These are phyloP conservation scores for Davidsoniella australis DNA, from an alignment of 2,329 filamentous ascomycete species.

Conservation along the genomic window DNA sequence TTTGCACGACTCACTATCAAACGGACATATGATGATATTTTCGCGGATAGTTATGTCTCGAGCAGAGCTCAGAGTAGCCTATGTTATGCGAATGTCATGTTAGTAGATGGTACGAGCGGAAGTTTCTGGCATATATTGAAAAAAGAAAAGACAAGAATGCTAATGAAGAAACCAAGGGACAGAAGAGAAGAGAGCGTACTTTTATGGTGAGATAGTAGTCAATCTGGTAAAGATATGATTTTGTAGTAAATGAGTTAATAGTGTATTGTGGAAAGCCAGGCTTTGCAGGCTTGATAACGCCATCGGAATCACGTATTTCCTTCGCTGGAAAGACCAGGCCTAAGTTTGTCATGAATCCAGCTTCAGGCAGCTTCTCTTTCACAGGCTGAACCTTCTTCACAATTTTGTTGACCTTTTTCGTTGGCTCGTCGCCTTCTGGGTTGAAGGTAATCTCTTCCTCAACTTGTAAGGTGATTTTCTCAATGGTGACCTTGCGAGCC, in stretches of 20 bases:
- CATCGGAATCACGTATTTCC: conserved; percentile 72
- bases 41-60: conserved; percentile 79
- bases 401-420: conserved; percentile 73
- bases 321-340: conserved; percentile 82
- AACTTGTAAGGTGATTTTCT: conserved; percentile 82
- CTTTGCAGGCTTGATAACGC: conserved; percentile 70
- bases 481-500: conserved; percentile 79
- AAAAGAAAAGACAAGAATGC: background rate
- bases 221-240: conserved; percentile 90
- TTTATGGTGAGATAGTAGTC: conserved; percentile 93
- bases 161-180: background rate
- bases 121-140: background rate
- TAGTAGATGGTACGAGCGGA: background rate
- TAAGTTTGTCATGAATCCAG: conserved; percentile 83
- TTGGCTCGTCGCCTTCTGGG: conserved; percentile 88
- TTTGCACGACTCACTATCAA: conserved; percentile 90
- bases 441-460: conserved; percentile 99
- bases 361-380: conserved; percentile 71
- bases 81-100: no score
- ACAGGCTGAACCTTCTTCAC: conserved; percentile 70
- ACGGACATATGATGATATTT: conserved; percentile 86
- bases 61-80: conserved; percentile 49
- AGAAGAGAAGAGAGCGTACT: conserved; percentile 32
- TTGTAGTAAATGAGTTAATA: conserved; percentile 81
- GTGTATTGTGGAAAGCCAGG: conserved; percentile 79